Conservation (phyloP, 2,329 filamentous ascomycete genomes). For the Lachnellula suecica region DNA sequence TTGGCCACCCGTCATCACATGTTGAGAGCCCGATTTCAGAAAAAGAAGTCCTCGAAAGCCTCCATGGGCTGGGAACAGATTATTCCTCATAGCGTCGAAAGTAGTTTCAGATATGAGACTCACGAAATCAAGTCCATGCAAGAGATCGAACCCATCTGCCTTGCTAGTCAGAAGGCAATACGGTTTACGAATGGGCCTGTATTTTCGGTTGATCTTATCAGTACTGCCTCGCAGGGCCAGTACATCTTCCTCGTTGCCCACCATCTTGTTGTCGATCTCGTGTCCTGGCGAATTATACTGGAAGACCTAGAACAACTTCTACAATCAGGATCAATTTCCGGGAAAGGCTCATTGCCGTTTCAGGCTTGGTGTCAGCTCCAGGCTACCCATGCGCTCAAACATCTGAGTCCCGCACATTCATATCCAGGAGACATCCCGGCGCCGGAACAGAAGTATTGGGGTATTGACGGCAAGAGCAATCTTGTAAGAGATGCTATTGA, state of each 20-base stretch:
- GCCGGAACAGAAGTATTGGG: conserved; percentile 21
- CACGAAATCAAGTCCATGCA: no score
- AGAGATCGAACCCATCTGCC: no score
- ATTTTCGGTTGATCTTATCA: conserved; percentile 12
- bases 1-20: conserved; percentile 36
- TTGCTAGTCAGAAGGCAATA: no score
- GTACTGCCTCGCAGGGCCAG: conserved; percentile 6
- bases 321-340: not conserved
- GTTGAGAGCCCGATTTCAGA: conserved; percentile 36
- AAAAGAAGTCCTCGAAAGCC: not conserved
- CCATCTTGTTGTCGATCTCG: conserved; percentile 31
- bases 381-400: conserved; percentile 25
- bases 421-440: conserved; percentile 19
- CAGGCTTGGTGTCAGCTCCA: conserved; percentile 36
- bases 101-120: no score
- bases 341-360: conserved; percentile 25
- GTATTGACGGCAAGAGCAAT: conserved; percentile 19
- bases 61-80: no score
- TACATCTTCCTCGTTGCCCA: conserved; percentile 15
- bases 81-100: no score
- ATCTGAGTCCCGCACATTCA: conserved; percentile 27
- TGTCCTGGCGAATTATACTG: conserved; percentile 36
- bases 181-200: conserved; percentile 4
- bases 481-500: conserved; percentile 22
- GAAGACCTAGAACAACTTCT: conserved; percentile 36